Percentiles rank a stretch among this genome's conserved stretches.
phyloP scores from a whole-genome alignment of 2,329 filamentous ascomycete species.

The Colletotrichum higginsianum region DNA sequence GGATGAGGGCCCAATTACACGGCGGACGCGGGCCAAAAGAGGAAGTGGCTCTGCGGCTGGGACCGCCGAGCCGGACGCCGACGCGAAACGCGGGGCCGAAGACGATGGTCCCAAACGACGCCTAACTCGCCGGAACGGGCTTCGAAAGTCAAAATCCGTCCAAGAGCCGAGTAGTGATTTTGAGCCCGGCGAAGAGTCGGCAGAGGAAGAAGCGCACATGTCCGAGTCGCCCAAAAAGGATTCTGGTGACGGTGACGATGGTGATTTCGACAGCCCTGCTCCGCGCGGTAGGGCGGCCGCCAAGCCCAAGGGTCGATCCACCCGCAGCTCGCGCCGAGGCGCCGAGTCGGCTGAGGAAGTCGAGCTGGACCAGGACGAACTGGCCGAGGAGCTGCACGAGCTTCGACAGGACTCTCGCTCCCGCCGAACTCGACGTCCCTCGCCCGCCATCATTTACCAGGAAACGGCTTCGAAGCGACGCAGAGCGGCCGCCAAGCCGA shows the following conservation, averaged over 20 bases:
- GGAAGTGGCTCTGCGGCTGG: slow-evolving; percentile 48
- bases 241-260: slow-evolving; percentile 57
- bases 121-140: slow-evolving; percentile 61
- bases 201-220: slow-evolving; percentile 63
- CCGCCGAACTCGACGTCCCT: slow-evolving; percentile 66
- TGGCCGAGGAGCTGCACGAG: slow-evolving; percentile 77
- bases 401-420: slow-evolving; percentile 69
- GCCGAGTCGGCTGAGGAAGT: slow-evolving; percentile 70
- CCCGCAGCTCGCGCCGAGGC: slow-evolving; percentile 63
- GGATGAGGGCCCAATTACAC: slow-evolving; percentile 64
- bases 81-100: slow-evolving; percentile 45
- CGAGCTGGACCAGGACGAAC: slow-evolving; percentile 73
- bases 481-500: slow-evolving; percentile 72
- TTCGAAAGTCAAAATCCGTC: slow-evolving; percentile 61
- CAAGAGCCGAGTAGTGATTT: slow-evolving; percentile 74
- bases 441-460: slow-evolving; percentile 73
- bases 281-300: slow-evolving; percentile 63
- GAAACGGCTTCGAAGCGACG: slow-evolving; percentile 65
- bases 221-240: slow-evolving; percentile 57
- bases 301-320: slow-evolving; percentile 57
- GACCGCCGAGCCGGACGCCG: slow-evolving; percentile 48
- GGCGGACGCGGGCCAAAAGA: slow-evolving; percentile 60
- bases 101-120: slow-evolving; percentile 59
- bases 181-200: slow-evolving; percentile 72
- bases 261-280: slow-evolving; percentile 64